phyloP scores from a whole-genome alignment of 225 moss, liverwort and hornwort genomes.

The Polytrichum formosum region DNA sequence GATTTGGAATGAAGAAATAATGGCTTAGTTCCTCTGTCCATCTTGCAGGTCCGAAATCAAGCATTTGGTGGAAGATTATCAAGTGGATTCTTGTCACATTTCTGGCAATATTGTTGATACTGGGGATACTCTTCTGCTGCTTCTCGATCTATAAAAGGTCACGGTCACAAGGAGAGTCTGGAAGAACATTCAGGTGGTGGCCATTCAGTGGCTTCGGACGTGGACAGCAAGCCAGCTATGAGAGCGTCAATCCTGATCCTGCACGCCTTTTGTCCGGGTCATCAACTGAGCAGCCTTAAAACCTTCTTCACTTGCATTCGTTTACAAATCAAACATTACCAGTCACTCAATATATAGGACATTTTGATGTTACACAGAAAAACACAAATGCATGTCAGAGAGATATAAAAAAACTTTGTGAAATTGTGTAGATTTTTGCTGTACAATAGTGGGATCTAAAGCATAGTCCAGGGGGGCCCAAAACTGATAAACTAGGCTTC shows the following conservation, averaged over 20 bases:
- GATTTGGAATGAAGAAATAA: neutral
- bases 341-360: no score
- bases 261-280: neutral
- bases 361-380: no score
- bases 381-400: no score
- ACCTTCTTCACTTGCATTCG: no score
- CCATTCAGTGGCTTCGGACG: constrained; percentile 7
- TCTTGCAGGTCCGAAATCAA: constrained; percentile 39
- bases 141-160: constrained; percentile 16
- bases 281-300: neutral
- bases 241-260: constrained; percentile 13
- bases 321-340: no score
- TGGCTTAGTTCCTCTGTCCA: neutral
- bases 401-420: no score
- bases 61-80: constrained; percentile 50
- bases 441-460: no score
- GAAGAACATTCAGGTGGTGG: constrained; percentile 15
- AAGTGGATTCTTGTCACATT: constrained; percentile 23
- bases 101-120: constrained; percentile 20
- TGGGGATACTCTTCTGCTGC: constrained; percentile 34
- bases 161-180: constrained; percentile 6
- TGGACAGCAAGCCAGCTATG: constrained; percentile 5
- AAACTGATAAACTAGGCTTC: no score
- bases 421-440: no score
- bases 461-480: no score